Evolutionary conservation across 208 protist genomes (phyloP).

Genomic region (Leishmania mexicana): DNA sequence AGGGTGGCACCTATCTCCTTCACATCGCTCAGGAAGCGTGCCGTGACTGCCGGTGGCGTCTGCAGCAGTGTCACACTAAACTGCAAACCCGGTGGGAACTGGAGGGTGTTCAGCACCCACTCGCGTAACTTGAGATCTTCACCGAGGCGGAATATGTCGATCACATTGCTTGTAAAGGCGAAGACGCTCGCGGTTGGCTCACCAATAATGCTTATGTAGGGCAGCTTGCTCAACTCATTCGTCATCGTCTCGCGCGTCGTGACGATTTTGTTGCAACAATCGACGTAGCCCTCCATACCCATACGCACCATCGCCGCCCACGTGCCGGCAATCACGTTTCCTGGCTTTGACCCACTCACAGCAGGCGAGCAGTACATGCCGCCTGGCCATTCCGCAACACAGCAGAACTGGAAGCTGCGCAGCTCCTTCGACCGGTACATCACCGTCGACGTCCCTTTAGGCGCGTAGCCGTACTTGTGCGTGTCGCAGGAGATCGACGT

Average conservation of each 20-base stretch:
- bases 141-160: conserved; percentile 94
- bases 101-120: conserved; percentile 95
- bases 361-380: conserved; percentile 98
- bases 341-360: conserved; percentile 94
- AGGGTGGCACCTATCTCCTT: conserved; percentile 49
- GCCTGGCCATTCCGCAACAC: conserved; percentile 96
- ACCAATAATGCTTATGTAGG: conserved; percentile 86
- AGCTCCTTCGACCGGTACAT: conserved; percentile 92
- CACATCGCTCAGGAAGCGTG: conserved; percentile 83
- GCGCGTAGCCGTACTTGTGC: conserved; percentile 99
- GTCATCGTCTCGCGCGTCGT: conserved; percentile 81
- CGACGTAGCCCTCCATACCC: conserved; percentile 90
- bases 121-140: conserved; percentile 80
- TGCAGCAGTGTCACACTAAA: conserved; percentile 92
- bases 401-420: conserved; percentile 96
- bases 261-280: conserved; percentile 81
- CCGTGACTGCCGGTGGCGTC: conserved; percentile 66
- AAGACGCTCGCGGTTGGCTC: conserved; percentile 85
- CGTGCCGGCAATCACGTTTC: conserved; percentile 95
- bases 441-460: conserved; percentile 97
- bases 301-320: conserved; percentile 97
- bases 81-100: conserved; percentile 94
- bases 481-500: conserved; percentile 98
- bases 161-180: conserved; percentile 78
- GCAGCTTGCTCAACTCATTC: conserved; percentile 58